phyloP scores from a whole-genome alignment of 306 rosid species.

The Acacia acuminata region DNA sequence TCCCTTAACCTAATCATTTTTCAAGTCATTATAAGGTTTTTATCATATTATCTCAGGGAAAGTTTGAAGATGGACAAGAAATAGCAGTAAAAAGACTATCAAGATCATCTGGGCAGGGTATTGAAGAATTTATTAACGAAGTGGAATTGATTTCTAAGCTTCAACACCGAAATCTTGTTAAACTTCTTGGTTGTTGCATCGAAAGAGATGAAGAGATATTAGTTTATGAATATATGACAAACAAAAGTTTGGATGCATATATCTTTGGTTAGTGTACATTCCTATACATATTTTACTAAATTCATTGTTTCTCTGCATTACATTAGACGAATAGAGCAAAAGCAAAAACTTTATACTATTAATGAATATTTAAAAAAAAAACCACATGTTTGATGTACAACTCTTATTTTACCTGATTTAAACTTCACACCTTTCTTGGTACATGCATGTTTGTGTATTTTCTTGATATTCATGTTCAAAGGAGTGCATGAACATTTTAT shows the following conservation, averaged over 20 bases:
- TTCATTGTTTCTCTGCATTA: neutral
- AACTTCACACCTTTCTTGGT: neutral
- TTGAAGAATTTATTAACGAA: slow-evolving; percentile 33
- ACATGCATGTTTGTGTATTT: neutral
- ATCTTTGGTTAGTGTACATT: slow-evolving; percentile 27
- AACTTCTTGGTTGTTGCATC: slow-evolving; percentile 31
- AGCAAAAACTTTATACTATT: neutral
- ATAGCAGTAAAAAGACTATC: slow-evolving; percentile 28
- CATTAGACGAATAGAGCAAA: neutral
- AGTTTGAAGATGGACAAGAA: slow-evolving; percentile 4
- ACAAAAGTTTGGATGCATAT: slow-evolving; percentile 29
- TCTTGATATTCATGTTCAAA: neutral
- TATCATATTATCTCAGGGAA: slow-evolving; percentile 14
- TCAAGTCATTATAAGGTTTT: neutral
- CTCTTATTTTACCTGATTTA: neutral
- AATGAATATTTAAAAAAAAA: neutral
- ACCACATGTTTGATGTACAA: too few relatives aligned
- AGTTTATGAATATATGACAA: slow-evolving; percentile 31
- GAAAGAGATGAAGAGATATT: slow-evolving; percentile 28
- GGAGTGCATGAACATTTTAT: neutral
- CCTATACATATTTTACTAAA: neutral
- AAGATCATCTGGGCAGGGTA: slow-evolving; percentile 27
- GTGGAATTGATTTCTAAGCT: slow-evolving; percentile 32
- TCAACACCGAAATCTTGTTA: slow-evolving; percentile 34
- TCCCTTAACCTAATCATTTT: neutral